phyloP scores from a whole-genome alignment of 2,329 filamentous ascomycete genomes.

The Aspergillus arachidicola region DNA sequence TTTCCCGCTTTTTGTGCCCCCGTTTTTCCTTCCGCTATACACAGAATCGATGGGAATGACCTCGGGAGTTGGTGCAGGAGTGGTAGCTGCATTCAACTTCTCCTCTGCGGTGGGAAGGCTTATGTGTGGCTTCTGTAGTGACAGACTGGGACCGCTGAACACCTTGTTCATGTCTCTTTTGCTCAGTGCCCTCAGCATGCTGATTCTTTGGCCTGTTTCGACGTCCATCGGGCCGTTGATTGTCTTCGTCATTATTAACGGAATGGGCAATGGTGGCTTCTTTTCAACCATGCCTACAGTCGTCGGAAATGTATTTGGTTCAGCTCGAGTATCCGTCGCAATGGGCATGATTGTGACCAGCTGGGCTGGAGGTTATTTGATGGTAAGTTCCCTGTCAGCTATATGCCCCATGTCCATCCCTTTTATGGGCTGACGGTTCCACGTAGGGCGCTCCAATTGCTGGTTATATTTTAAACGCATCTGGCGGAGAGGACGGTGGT shows the following conservation, averaged over 20 bases:
- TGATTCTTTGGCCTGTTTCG: slow-evolving; percentile 64
- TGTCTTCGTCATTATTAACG: slow-evolving; percentile 63
- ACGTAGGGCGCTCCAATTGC: slow-evolving; percentile 59
- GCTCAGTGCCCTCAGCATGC: slow-evolving; percentile 60
- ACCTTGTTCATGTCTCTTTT: slow-evolving; percentile 55
- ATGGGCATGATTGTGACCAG: slow-evolving; percentile 66
- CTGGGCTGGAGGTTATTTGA: slow-evolving; percentile 64
- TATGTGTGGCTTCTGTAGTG: slow-evolving; percentile 56
- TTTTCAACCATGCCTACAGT: slow-evolving; percentile 67
- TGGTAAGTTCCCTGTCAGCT: slow-evolving; percentile 45
- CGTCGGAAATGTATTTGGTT: slow-evolving; percentile 62
- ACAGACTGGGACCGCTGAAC: slow-evolving; percentile 59
- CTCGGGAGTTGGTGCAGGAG: slow-evolving; percentile 55
- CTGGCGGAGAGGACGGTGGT: slow-evolving; percentile 54
- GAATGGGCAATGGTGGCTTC: slow-evolving; percentile 63
- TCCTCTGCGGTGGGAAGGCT: slow-evolving; percentile 62
- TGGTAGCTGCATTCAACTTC: slow-evolving; percentile 65
- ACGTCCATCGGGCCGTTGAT: slow-evolving; percentile 57
- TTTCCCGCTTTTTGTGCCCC: slow-evolving; percentile 63
- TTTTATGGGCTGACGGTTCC: background rate
- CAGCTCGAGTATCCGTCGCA: slow-evolving; percentile 55
- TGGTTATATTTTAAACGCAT: slow-evolving; percentile 60
- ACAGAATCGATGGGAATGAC: slow-evolving; percentile 58
- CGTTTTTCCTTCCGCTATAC: slow-evolving; percentile 64
- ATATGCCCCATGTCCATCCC: background rate